Conservation (phyloP, 305 asterid species). For the Fraxinus dipetala region DNA sequence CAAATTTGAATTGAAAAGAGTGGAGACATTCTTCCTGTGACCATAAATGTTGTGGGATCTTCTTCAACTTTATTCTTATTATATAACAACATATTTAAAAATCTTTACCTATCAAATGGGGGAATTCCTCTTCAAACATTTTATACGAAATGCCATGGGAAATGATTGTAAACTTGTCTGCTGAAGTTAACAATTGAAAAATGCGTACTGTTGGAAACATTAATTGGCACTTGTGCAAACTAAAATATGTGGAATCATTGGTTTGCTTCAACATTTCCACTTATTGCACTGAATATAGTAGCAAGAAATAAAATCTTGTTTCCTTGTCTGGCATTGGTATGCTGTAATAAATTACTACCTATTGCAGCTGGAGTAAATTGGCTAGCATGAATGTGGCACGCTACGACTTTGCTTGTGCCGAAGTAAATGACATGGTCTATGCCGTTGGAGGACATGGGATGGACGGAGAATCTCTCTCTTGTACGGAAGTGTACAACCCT, state of each 20-base stretch:
- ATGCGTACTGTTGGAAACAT: neutral
- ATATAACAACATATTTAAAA: neutral
- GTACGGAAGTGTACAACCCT: slow-evolving; percentile 72
- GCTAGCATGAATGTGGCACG: slow-evolving; percentile 74
- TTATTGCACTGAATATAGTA: neutral
- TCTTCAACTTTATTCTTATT: neutral
- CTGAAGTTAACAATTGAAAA: neutral
- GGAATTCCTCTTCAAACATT: neutral
- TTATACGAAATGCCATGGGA: neutral
- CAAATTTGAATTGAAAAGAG: neutral
- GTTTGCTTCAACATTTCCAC: neutral
- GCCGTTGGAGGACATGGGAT: slow-evolving; percentile 73
- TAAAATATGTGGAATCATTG: neutral
- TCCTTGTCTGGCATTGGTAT: neutral
- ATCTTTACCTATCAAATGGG: neutral
- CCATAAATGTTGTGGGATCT: neutral
- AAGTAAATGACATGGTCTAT: slow-evolving; percentile 60
- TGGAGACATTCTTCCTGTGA: neutral
- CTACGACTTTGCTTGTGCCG: slow-evolving; percentile 80
- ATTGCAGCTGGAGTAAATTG: slow-evolving; percentile 71
- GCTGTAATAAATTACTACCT: neutral
- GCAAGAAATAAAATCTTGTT: neutral
- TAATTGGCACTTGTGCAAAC: neutral
- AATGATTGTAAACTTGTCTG: neutral
- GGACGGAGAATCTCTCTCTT: slow-evolving; percentile 56